phyloP scores from a whole-genome alignment of 805 yeast species.

The Yamadazyma ubonensis region DNA sequence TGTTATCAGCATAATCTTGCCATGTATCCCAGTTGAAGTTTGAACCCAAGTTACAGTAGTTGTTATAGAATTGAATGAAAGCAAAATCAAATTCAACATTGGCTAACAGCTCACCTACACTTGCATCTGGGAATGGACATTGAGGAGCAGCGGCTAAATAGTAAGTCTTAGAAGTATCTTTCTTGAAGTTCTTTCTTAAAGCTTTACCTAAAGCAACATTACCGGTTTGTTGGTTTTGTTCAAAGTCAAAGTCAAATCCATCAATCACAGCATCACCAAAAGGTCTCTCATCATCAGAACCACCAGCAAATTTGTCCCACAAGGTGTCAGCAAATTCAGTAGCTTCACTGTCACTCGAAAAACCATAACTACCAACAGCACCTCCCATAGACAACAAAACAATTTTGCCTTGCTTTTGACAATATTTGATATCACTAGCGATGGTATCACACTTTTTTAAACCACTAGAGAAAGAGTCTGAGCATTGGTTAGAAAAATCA shows the following conservation, averaged over 20 bases:
- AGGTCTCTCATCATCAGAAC: conserved; percentile 39
- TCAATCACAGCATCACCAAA: conserved; percentile 77
- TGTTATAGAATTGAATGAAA: conserved; percentile 42
- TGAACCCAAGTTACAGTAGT: conserved; percentile 28
- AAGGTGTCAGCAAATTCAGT: conserved; percentile 48
- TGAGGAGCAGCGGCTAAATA: conserved; percentile 40
- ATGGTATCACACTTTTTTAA: conserved; percentile 38
- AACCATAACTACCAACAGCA: conserved; percentile 41
- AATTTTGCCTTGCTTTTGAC: conserved; percentile 78
- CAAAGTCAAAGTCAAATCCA: conserved; percentile 80
- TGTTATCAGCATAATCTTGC: conserved; percentile 28
- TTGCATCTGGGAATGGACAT: conserved; percentile 39
- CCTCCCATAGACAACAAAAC: conserved; percentile 73
- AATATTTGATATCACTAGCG: conserved; percentile 65
- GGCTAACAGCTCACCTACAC: conserved; percentile 30
- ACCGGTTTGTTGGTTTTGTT: conserved; percentile 60
- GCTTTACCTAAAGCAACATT: conserved; percentile 53
- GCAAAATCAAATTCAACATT: conserved; percentile 31
- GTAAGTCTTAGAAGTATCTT: conserved; percentile 29
- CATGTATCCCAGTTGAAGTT: conserved; percentile 38
- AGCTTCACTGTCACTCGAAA: conserved; percentile 47
- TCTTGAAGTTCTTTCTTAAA: conserved; percentile 21
- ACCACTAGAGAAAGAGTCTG: conserved; percentile 40
- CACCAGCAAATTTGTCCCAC: conserved; percentile 42
- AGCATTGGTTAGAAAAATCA: conserved; percentile 52